Percentiles rank a stretch among this genome's conserved stretches.
Conservation (phyloP, 345 rosid genomes). For the Corchorus olitorius region DNA sequence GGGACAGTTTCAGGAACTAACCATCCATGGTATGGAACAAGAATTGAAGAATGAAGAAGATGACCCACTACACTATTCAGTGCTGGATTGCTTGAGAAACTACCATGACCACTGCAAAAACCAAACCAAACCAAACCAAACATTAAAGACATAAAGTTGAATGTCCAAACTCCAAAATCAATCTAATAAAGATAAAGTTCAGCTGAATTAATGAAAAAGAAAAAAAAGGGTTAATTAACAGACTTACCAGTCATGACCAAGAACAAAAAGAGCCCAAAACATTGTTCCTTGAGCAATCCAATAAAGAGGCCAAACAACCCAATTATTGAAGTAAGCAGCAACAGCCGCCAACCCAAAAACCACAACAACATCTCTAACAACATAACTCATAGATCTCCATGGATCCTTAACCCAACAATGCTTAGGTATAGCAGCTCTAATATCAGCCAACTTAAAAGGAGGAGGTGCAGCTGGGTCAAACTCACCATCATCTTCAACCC, state of each 20-base stretch:
- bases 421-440: slow-evolving; percentile 81
- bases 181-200: neutral
- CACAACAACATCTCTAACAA: slow-evolving; percentile 66
- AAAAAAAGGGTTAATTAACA: neutral
- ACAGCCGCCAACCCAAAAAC: slow-evolving; percentile 77
- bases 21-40: slow-evolving; percentile 98
- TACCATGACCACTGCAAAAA: slow-evolving; percentile 82
- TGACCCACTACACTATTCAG: slow-evolving; percentile 83
- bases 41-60: slow-evolving; percentile 84
- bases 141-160: slow-evolving; percentile 9
- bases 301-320: slow-evolving; percentile 90
- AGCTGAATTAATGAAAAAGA: neutral
- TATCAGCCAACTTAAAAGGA: slow-evolving; percentile 71
- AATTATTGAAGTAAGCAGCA: slow-evolving; percentile 66
- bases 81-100: slow-evolving; percentile 72
- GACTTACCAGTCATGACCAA: slow-evolving; percentile 89
- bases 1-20: slow-evolving; percentile 31
- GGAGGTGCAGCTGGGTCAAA: slow-evolving; percentile 62
- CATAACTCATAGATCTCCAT: slow-evolving; percentile 79
- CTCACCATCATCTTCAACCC: slow-evolving; percentile 25
- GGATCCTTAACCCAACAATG: slow-evolving; percentile 94
- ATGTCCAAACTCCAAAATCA: slow-evolving; percentile 19
- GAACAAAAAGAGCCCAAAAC: slow-evolving; percentile 98
- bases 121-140: slow-evolving; percentile 10
- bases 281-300: slow-evolving; percentile 94